Percentiles rank a stretch among this genome's conserved stretches.
These are phyloP conservation scores for Colletotrichum camelliae DNA, from an alignment of 2,329 filamentous ascomycete genomes.

Conservation along the genomic window DNA sequence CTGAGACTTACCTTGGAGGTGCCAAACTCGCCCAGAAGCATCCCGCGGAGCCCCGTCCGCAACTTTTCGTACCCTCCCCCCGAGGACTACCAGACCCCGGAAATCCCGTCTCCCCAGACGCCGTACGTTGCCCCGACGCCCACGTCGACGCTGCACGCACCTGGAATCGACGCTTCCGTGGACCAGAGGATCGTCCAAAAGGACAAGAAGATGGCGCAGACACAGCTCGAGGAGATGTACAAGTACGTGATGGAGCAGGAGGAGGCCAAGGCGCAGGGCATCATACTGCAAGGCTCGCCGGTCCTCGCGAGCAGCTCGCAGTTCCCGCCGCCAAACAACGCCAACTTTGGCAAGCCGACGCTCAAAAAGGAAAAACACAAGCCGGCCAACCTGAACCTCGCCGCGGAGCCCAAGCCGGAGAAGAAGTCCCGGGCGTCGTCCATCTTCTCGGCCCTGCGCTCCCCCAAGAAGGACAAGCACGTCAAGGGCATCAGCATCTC, in stretches of 20 bases:
- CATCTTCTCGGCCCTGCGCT: slow-evolving; percentile 65
- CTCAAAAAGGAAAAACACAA: slow-evolving; percentile 53
- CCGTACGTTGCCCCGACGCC: slow-evolving; percentile 55
- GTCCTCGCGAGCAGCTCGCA: slow-evolving; percentile 32
- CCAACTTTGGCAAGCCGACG: slow-evolving; percentile 31
- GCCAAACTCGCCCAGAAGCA: slow-evolving; percentile 26
- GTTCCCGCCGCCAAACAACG: slow-evolving; percentile 30
- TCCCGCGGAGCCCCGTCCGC: slow-evolving; percentile 33
- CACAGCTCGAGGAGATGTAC: slow-evolving; percentile 89
- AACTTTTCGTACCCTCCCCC: slow-evolving; percentile 60
- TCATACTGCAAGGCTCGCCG: slow-evolving; percentile 50
- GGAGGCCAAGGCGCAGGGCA: slow-evolving; percentile 64
- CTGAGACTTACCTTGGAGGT: slow-evolving; percentile 26
- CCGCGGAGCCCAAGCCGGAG: slow-evolving; percentile 43
- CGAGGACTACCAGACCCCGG: slow-evolving; percentile 36
- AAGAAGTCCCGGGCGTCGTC: slow-evolving; percentile 63
- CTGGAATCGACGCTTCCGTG: slow-evolving; percentile 72
- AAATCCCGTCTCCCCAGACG: slow-evolving; percentile 27
- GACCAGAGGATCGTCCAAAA: slow-evolving; percentile 78
- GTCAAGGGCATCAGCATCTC: slow-evolving; percentile 63
- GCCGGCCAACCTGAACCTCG: slow-evolving; percentile 55
- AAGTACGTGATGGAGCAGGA: slow-evolving; percentile 92
- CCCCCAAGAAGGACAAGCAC: slow-evolving; percentile 61
- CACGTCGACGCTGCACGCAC: slow-evolving; percentile 53
- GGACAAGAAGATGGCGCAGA: slow-evolving; percentile 76